Evolutionary conservation across 75 land plant genomes (phyloP).

Genomic region (Cunninghamia lanceolata): DNA sequence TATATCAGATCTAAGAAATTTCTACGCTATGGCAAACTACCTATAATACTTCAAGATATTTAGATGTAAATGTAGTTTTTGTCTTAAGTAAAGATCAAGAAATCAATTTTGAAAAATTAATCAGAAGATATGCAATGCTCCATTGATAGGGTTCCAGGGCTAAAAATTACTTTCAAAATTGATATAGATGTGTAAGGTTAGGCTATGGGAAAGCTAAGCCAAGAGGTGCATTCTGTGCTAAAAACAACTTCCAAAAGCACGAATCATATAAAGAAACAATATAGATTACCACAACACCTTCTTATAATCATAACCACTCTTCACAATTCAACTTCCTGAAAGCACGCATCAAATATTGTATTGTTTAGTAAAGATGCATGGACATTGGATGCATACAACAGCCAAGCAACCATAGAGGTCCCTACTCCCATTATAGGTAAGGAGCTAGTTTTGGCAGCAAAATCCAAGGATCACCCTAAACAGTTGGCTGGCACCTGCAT

Average conservation of each 20-base stretch:
- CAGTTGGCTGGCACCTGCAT: background rate
- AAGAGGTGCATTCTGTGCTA: background rate
- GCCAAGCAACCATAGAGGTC: no score
- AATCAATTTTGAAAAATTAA: no score
- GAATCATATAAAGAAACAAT: background rate
- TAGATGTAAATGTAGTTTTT: background rate
- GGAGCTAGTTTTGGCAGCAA: no score
- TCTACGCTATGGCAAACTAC: background rate
- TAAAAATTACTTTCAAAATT: no score
- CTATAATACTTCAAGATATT: background rate
- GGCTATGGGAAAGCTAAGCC: background rate
- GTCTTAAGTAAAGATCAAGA: background rate
- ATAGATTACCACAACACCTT: no score
- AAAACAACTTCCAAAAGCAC: background rate
- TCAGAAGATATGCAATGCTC: background rate
- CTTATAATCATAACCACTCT: background rate
- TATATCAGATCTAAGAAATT: background rate
- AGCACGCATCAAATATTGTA: no score
- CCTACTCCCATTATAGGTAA: no score
- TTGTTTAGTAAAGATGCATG: no score
- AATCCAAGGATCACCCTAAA: background rate
- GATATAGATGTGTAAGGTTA: no score
- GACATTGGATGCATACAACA: no score
- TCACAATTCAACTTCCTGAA: background rate
- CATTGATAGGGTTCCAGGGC: background rate